Evolutionary conservation across 1,284 basidiomycete genomes (phyloP).

Genomic region (Apiotrichum porosum): DNA sequence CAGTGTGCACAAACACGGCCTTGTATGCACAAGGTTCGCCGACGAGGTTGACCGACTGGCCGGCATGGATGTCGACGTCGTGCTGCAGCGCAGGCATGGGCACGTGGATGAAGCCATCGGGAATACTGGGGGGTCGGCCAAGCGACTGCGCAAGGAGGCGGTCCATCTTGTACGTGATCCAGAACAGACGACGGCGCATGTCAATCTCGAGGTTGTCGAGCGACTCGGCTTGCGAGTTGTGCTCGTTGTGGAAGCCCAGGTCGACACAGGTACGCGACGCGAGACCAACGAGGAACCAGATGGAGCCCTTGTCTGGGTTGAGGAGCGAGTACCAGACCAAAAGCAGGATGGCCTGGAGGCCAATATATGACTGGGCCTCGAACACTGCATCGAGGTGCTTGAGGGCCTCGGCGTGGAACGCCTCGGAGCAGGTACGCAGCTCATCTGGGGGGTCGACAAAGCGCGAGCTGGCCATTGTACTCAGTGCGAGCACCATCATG

Average conservation of each 20-base stretch:
- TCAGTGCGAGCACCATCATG: constrained; percentile 49
- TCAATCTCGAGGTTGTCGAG: constrained; percentile 49
- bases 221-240: constrained; percentile 39
- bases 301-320: constrained; percentile 49
- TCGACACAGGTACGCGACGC: constrained; percentile 49
- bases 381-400: constrained; percentile 50
- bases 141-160: constrained; percentile 46
- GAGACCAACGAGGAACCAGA: constrained; percentile 50
- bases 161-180: constrained; percentile 50
- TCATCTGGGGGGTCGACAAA: constrained; percentile 50
- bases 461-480: constrained; percentile 49
- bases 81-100: constrained; percentile 42
- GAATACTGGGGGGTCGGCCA: constrained; percentile 48
- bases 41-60: constrained; percentile 30
- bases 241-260: constrained; percentile 50
- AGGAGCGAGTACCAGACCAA: constrained; percentile 49
- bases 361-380: constrained; percentile 46
- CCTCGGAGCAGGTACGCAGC: constrained; percentile 49
- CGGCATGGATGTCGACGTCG: constrained; percentile 44
- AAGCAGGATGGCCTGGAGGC: constrained; percentile 48
- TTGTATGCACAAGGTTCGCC: constrained; percentile 48
- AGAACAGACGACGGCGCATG: constrained; percentile 49
- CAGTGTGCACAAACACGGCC: constrained; percentile 45
- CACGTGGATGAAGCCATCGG: constrained; percentile 49
- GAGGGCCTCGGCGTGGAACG: constrained; percentile 50